Conservation (phyloP, 495 filamentous ascomycete species). For the Xylaria longipes region DNA sequence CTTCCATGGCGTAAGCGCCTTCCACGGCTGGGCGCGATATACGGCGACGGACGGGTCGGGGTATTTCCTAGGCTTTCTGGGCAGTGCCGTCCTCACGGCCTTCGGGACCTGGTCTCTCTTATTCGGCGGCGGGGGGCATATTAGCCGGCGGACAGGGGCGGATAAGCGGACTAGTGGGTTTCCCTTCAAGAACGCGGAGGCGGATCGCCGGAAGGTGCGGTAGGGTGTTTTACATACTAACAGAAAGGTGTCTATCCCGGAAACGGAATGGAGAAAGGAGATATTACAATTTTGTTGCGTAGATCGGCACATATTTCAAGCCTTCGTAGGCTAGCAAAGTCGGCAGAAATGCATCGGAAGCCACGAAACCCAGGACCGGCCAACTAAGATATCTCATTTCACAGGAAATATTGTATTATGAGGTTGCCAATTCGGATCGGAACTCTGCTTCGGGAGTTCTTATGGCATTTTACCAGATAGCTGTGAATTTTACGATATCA, state of each 20-base stretch:
- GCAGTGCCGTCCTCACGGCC: slow-evolving; percentile 60
- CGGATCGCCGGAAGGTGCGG: slow-evolving; percentile 24
- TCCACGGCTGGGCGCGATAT: slow-evolving; percentile 74
- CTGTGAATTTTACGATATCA: background rate
- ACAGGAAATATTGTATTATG: background rate
- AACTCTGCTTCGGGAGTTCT: background rate
- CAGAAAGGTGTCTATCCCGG: background rate
- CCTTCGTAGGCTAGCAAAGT: background rate
- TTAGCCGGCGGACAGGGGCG: slow-evolving; percentile 73
- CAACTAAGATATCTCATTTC: background rate
- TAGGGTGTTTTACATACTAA: background rate
- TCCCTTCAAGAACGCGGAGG: slow-evolving; percentile 71
- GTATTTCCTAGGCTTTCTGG: slow-evolving; percentile 60
- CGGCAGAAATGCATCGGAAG: background rate
- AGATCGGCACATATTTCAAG: background rate
- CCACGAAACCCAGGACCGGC: background rate
- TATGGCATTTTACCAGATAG: background rate
- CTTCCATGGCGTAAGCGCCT: slow-evolving; percentile 67
- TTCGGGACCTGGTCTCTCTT: slow-evolving; percentile 77
- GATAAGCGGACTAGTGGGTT: slow-evolving; percentile 82
- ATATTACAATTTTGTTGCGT: background rate
- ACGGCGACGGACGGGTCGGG: slow-evolving; percentile 55
- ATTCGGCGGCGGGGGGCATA: slow-evolving; percentile 70
- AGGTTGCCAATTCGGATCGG: background rate
- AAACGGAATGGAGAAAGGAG: background rate